Evolutionary conservation across 495 filamentous ascomycete genomes (phyloP).

Genomic region (Talaromyces thailandensis): DNA sequence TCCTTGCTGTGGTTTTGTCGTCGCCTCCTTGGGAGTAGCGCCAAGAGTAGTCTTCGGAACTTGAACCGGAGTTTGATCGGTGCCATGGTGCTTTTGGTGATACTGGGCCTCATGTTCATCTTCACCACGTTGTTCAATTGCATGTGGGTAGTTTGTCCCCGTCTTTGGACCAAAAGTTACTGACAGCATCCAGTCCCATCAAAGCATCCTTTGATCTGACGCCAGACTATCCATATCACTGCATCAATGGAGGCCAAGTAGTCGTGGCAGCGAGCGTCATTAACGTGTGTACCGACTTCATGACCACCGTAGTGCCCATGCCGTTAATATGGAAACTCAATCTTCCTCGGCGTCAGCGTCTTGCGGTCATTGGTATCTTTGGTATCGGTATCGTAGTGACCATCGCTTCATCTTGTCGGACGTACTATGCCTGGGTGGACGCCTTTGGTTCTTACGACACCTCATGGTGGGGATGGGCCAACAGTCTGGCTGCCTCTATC

Average conservation of each 20-base stretch:
- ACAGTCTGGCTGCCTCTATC: slow-evolving; percentile 42
- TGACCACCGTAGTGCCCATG: slow-evolving; percentile 49
- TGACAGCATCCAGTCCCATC: slow-evolving; percentile 31
- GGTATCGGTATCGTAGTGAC: slow-evolving; percentile 49
- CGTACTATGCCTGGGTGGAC: slow-evolving; percentile 41
- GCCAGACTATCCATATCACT: slow-evolving; percentile 23
- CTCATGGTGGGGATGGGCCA: slow-evolving; percentile 45
- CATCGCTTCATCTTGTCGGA: slow-evolving; percentile 46
- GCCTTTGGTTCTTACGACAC: slow-evolving; percentile 40
- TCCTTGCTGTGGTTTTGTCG: slow-evolving; percentile 51
- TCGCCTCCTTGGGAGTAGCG: slow-evolving; percentile 34
- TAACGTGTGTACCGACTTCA: slow-evolving; percentile 52
- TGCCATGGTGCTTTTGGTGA: slow-evolving; percentile 33
- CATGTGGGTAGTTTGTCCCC: slow-evolving; percentile 27
- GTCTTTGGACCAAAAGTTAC: background rate
- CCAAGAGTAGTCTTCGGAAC: slow-evolving; percentile 23
- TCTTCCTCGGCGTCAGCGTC: slow-evolving; percentile 43
- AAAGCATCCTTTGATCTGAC: slow-evolving; percentile 43
- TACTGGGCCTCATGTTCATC: slow-evolving; percentile 38
- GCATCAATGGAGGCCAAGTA: slow-evolving; percentile 39
- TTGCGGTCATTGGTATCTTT: slow-evolving; percentile 50
- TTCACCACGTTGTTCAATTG: slow-evolving; percentile 48
- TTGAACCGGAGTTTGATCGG: slow-evolving; percentile 24
- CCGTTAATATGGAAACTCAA: slow-evolving; percentile 47
- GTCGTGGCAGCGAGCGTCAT: slow-evolving; percentile 47